These are phyloP conservation scores for Cornus florida DNA, from an alignment of 148 eudicot genomes.

Conservation along the genomic window DNA sequence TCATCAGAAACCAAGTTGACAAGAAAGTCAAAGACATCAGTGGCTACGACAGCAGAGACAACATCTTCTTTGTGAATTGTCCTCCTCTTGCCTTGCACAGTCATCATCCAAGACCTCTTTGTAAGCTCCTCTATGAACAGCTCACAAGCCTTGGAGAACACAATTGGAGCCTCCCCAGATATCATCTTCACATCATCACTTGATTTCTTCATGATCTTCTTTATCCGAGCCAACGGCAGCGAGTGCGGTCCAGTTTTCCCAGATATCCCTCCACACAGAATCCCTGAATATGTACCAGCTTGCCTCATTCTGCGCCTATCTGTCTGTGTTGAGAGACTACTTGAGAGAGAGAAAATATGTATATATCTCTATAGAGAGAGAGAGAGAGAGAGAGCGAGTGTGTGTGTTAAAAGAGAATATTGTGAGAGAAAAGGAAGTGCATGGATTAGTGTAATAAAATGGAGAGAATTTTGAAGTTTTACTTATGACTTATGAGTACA, in stretches of 20 bases:
- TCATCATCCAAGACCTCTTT: conserved; percentile 36
- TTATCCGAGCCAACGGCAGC: conserved; percentile 51
- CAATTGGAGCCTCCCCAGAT: conserved; percentile 56
- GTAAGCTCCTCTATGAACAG: conserved; percentile 50
- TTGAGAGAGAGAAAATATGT: too few species aligned
- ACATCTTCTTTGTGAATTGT: conserved; percentile 50
- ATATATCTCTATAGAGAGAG: neutral
- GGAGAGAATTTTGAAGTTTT: too few species aligned
- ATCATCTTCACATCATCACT: conserved; percentile 51
- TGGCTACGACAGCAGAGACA: conserved; percentile 41
- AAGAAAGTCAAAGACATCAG: conserved; percentile 53
- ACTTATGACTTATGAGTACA: neutral
- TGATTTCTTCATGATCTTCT: conserved; percentile 60
- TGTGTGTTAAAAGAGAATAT: neutral
- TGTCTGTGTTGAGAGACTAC: neutral
- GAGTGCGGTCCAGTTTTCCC: conserved; percentile 43
- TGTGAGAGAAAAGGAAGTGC: neutral
- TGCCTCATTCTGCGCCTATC: conserved; percentile 45
- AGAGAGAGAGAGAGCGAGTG: neutral
- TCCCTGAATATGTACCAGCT: conserved; percentile 45
- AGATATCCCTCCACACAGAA: conserved; percentile 27
- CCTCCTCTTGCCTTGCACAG: conserved; percentile 41
- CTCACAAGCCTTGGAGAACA: conserved; percentile 46
- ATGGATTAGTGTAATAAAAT: too few species aligned
- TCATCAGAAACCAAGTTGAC: conserved; percentile 30